Conservation (phyloP, 345 rosid genomes). For the Populus pruinosa region DNA sequence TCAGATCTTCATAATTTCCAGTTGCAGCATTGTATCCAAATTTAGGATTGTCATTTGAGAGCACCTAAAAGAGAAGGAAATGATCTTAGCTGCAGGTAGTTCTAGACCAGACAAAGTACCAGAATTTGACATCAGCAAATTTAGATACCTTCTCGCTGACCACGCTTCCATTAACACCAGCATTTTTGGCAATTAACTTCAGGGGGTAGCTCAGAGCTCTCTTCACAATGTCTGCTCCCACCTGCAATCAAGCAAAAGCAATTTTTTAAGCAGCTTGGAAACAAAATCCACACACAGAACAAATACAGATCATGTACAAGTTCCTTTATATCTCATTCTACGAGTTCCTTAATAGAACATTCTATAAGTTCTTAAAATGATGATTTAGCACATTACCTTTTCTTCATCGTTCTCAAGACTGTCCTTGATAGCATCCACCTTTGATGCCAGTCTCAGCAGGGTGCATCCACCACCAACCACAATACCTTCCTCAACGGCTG, state of each 20-base stretch:
- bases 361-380: not conserved
- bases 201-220: slow-evolving; percentile 88
- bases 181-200: slow-evolving; percentile 91
- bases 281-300: not conserved
- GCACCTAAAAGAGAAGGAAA: slow-evolving; percentile 45
- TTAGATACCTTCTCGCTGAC: slow-evolving; percentile 71
- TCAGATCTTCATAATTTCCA: slow-evolving; percentile 86
- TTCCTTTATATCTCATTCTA: not conserved
- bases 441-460: slow-evolving; percentile 24
- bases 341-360: not conserved
- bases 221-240: slow-evolving; percentile 91
- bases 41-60: slow-evolving; percentile 59
- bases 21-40: slow-evolving; percentile 93
- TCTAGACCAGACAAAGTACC: not conserved
- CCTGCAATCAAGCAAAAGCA: slow-evolving; percentile 36
- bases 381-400: slow-evolving; percentile 42
- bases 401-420: slow-evolving; percentile 80
- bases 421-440: slow-evolving; percentile 48
- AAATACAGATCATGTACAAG: not conserved
- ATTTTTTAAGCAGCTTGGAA: not conserved
- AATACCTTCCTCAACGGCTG: slow-evolving; percentile 63
- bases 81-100: not conserved
- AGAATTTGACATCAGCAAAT: not conserved
- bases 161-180: slow-evolving; percentile 92
- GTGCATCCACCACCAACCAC: slow-evolving; percentile 60